Percentiles rank a stretch among this genome's conserved stretches.
Conservation (phyloP, 2,329 filamentous ascomycete genomes). For the Sporothrix globosa region DNA sequence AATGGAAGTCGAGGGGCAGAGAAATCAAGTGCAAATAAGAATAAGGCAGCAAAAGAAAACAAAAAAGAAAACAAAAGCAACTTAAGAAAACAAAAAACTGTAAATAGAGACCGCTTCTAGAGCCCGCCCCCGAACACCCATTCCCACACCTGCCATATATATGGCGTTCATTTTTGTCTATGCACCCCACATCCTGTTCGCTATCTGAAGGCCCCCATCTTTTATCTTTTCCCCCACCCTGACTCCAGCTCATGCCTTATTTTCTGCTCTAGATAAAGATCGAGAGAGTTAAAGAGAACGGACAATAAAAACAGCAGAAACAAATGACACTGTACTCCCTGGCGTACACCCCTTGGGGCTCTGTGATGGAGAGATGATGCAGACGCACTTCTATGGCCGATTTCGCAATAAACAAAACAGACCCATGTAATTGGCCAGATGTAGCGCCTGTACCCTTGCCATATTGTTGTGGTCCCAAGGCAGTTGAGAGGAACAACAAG, state of each 20-base stretch:
- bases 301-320: neutral
- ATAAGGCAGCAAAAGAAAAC: constrained; percentile 11
- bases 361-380: neutral
- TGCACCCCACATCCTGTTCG: constrained; percentile 5
- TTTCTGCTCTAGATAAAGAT: constrained; percentile 14
- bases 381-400: neutral
- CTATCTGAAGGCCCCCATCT: neutral
- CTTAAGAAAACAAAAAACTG: constrained; percentile 14
- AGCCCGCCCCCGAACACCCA: neutral
- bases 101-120: neutral
- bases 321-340: neutral
- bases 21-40: constrained; percentile 19
- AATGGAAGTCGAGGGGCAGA: constrained; percentile 32
- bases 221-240: neutral
- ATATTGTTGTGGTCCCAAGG: neutral
- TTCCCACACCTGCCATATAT: constrained; percentile 3
- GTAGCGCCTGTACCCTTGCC: neutral
- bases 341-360: neutral
- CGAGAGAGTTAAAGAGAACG: neutral
- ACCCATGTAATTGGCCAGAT: neutral
- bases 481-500: neutral
- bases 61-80: constrained; percentile 23
- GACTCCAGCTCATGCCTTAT: constrained; percentile 16
- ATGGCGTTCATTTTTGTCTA: constrained; percentile 28
- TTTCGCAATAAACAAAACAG: neutral